These are phyloP conservation scores for Simplicillium aogashimaense DNA, from an alignment of 2,329 filamentous ascomycete species.

Conservation along the genomic window DNA sequence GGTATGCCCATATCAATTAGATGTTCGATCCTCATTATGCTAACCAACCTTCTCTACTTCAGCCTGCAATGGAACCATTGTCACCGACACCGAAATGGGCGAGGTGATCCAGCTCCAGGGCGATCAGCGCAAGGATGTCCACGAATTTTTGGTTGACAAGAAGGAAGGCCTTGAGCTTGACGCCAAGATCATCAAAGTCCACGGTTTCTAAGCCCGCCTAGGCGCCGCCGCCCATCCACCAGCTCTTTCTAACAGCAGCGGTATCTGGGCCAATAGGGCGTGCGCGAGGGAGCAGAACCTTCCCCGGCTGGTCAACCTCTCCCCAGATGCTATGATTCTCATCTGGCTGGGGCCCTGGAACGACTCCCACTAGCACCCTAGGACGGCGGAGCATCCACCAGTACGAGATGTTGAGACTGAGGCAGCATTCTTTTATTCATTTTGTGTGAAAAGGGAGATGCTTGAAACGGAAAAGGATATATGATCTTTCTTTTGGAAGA, in stretches of 20 bases:
- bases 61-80: conserved; percentile 99
- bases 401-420: conserved; percentile 10
- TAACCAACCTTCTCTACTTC: conserved; percentile 5
- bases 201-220: conserved; percentile 36
- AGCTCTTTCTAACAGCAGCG: conserved; percentile 1
- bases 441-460: not conserved
- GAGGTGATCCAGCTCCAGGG: conserved; percentile 99
- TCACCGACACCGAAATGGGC: conserved; percentile 91
- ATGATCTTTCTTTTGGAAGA: not conserved
- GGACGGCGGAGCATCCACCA: conserved; percentile 18
- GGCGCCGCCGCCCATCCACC: conserved; percentile 27
- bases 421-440: not conserved
- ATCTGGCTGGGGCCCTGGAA: conserved; percentile 16
- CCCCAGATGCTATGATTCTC: conserved; percentile 7
- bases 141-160: conserved; percentile 95
- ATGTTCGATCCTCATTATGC: not conserved
- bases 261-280: conserved; percentile 9
- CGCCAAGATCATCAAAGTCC: conserved; percentile 92
- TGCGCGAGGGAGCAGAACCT: conserved; percentile 7
- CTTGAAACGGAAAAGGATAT: not conserved
- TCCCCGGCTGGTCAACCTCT: conserved; percentile 4
- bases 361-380: conserved; percentile 15
- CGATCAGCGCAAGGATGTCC: conserved; percentile 97
- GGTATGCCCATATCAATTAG: conserved; percentile 40
- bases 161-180: conserved; percentile 90